Evolutionary conservation across 768 basidiomycete species (phyloP).

Genomic region (Kwoniella bestiolae): DNA sequence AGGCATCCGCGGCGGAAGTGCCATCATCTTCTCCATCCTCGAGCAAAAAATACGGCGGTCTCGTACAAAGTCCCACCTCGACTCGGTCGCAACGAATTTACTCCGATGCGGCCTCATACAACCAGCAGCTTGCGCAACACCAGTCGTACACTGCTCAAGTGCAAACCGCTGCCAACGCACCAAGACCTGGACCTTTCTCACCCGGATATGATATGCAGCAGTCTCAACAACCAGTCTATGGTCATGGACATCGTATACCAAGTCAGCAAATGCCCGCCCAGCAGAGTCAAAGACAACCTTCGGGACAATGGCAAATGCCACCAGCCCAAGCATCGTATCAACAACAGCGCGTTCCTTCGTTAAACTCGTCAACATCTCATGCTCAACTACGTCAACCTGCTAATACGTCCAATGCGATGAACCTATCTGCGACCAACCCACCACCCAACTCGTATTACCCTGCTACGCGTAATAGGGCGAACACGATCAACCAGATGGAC

Average conservation of each 20-base stretch:
- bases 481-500: constrained; percentile 91
- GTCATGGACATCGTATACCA: constrained; percentile 38
- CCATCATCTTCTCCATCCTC: constrained; percentile 26
- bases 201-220: constrained; percentile 53
- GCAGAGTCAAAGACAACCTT: constrained; percentile 55
- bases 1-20: neutral
- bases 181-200: constrained; percentile 42
- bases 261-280: constrained; percentile 37
- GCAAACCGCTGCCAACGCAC: constrained; percentile 63
- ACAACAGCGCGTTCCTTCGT: constrained; percentile 51
- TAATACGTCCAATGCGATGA: constrained; percentile 27
- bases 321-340: constrained; percentile 36
- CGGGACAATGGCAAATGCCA: constrained; percentile 41
- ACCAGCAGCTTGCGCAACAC: constrained; percentile 91
- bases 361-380: constrained; percentile 37
- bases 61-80: constrained; percentile 74
- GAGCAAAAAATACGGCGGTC: constrained; percentile 71
- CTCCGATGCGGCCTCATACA: constrained; percentile 90
- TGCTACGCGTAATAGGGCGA: constrained; percentile 72
- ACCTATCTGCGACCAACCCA: constrained; percentile 60
- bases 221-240: constrained; percentile 27
- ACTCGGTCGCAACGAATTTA: constrained; percentile 82
- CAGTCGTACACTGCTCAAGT: constrained; percentile 89
- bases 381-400: constrained; percentile 15
- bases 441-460: constrained; percentile 68